phyloP scores from a whole-genome alignment of 148 eudicot species.

The Salicornia ramosissima region DNA sequence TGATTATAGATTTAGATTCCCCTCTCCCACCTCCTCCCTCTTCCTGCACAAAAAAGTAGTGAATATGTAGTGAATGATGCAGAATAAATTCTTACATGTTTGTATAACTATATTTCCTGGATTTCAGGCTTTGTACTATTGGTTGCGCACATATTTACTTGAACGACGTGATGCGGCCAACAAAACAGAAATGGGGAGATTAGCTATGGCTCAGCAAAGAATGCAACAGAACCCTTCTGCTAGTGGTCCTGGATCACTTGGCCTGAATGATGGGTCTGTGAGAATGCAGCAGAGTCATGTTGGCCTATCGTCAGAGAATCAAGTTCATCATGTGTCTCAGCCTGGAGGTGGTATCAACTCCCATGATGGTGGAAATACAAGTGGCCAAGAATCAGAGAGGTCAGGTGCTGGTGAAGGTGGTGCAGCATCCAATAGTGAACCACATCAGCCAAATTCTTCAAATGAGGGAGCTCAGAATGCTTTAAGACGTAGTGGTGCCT shows the following conservation, averaged over 20 bases:
- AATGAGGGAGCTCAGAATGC: slow-evolving; percentile 71
- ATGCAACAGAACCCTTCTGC: slow-evolving; percentile 74
- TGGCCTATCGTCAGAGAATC: slow-evolving; percentile 57
- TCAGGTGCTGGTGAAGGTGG: slow-evolving; percentile 52
- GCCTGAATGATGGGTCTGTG: slow-evolving; percentile 48
- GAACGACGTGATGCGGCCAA: slow-evolving; percentile 98
- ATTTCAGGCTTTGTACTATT: slow-evolving; percentile 87
- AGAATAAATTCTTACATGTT: neutral
- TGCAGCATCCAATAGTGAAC: slow-evolving; percentile 58
- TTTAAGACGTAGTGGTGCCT: slow-evolving; percentile 69
- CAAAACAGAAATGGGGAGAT: slow-evolving; percentile 84
- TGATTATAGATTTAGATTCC: neutral
- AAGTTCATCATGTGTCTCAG: slow-evolving; percentile 65
- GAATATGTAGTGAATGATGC: neutral
- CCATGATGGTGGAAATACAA: slow-evolving; percentile 69
- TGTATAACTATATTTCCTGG: slow-evolving; percentile 5
- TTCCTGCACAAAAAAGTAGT: neutral
- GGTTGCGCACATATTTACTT: slow-evolving; percentile 94
- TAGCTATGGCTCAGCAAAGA: slow-evolving; percentile 93
- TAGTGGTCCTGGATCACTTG: slow-evolving; percentile 42
- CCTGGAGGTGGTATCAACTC: slow-evolving; percentile 43
- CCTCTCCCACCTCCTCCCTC: neutral
- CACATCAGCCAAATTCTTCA: slow-evolving; percentile 61
- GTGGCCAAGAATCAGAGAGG: slow-evolving; percentile 77
- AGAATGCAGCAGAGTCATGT: slow-evolving; percentile 53